A percentile compares a stretch with the other conserved stretches of the same genome.
phyloP scores from a whole-genome alignment of 306 rosid species.

The Citrullus colocynthis region DNA sequence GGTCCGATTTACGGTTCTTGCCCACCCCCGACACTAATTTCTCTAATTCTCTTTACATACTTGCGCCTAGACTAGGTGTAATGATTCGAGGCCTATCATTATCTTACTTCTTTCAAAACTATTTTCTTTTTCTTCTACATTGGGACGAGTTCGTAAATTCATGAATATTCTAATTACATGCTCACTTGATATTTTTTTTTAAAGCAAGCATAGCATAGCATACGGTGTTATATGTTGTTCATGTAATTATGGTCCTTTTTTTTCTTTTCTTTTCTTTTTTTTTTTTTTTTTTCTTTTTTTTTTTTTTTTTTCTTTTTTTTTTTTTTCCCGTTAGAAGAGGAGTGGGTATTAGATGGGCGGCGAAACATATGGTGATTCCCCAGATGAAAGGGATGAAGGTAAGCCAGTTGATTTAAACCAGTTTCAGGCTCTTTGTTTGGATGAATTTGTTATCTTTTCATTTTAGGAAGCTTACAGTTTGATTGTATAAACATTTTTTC shows the following conservation, averaged over 20 bases:
- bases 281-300: background rate
- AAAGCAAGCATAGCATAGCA: background rate
- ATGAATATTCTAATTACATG: background rate
- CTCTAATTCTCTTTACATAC: background rate
- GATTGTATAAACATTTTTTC: background rate
- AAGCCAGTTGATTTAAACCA: slow-evolving; percentile 4
- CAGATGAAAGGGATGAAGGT: slow-evolving; percentile 85
- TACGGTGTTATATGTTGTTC: background rate
- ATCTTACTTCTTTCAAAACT: background rate
- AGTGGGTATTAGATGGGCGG: slow-evolving; percentile 39
- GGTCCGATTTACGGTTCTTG: background rate
- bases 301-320: background rate
- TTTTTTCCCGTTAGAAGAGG: background rate
- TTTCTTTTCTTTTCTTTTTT: background rate
- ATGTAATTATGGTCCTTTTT: background rate
- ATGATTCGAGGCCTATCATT: background rate
- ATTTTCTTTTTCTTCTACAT: background rate
- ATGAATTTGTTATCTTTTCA: background rate
- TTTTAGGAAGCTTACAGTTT: background rate
- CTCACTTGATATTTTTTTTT: background rate
- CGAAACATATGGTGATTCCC: slow-evolving; percentile 59
- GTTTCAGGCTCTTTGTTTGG: background rate
- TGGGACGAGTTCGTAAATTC: background rate
- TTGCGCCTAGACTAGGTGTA: background rate
- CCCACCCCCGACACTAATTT: background rate